Conservation (phyloP, 2,329 filamentous ascomycete species). For the Stromatinia cepivora region DNA sequence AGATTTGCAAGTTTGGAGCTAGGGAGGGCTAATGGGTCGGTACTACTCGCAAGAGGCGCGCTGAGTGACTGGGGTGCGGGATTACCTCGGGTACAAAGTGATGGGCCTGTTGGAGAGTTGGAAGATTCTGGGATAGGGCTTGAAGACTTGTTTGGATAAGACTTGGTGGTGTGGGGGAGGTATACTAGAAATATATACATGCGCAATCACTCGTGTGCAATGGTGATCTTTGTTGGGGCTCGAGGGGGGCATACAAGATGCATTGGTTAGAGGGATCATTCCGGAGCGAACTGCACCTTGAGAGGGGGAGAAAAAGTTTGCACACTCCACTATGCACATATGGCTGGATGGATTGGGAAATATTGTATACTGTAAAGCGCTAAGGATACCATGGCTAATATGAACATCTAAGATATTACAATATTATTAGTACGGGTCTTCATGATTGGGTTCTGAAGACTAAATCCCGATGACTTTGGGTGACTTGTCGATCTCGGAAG, state of each 20-base stretch:
- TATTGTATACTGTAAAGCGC: background rate
- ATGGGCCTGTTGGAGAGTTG: background rate
- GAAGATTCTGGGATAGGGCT: background rate
- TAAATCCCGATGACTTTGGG: background rate
- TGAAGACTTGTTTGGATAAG: background rate
- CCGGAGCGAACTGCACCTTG: background rate
- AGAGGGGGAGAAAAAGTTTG: background rate
- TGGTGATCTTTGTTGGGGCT: background rate
- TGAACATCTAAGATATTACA: background rate
- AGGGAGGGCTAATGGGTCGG: conserved; percentile 1
- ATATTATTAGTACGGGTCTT: background rate
- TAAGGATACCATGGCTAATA: background rate
- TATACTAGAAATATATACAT: background rate
- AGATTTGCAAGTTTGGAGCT: conserved; percentile 1
- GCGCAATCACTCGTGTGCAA: background rate
- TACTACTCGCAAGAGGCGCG: conserved; percentile 1
- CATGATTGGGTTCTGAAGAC: background rate
- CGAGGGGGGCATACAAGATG: background rate
- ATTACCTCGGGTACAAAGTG: background rate
- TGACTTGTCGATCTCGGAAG: background rate
- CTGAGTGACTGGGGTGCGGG: background rate
- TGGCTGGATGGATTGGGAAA: background rate
- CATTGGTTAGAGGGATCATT: background rate
- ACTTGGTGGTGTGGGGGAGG: background rate
- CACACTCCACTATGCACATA: background rate